Evolutionary conservation across 2,329 filamentous ascomycete genomes (phyloP).

Genomic region (Hortaea sp.): DNA sequence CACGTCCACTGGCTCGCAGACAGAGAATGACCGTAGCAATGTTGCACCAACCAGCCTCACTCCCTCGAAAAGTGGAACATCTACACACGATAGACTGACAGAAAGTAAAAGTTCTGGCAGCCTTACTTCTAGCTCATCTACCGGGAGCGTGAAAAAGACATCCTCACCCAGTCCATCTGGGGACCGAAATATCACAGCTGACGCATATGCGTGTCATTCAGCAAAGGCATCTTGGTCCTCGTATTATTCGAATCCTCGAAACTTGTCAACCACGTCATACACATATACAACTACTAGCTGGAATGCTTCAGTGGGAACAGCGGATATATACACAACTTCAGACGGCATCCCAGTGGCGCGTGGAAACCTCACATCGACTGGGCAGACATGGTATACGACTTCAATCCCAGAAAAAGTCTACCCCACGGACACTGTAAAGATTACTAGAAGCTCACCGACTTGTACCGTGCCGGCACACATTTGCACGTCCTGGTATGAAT

Average conservation of each 20-base stretch:
- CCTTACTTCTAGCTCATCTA: no score
- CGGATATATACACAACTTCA: not conserved
- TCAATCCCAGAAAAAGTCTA: not conserved
- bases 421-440: not conserved
- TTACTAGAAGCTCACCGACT: not conserved
- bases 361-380: not conserved
- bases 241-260: no score
- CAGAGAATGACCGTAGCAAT: no score
- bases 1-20: no score
- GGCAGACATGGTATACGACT: not conserved
- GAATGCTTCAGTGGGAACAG: not conserved
- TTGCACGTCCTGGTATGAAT: not conserved
- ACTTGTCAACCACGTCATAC: not conserved
- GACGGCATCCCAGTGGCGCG: not conserved
- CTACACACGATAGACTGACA: no score
- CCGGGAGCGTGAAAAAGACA: no score
- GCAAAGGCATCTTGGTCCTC: no score
- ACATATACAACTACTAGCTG: not conserved
- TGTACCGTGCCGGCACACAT: not conserved
- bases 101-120: no score
- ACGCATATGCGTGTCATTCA: not conserved
- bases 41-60: no score
- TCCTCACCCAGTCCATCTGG: no score
- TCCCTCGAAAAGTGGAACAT: no score
- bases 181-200: not conserved